These are phyloP conservation scores for Xylaria grammica DNA, from an alignment of 495 filamentous ascomycete species.

Conservation along the genomic window DNA sequence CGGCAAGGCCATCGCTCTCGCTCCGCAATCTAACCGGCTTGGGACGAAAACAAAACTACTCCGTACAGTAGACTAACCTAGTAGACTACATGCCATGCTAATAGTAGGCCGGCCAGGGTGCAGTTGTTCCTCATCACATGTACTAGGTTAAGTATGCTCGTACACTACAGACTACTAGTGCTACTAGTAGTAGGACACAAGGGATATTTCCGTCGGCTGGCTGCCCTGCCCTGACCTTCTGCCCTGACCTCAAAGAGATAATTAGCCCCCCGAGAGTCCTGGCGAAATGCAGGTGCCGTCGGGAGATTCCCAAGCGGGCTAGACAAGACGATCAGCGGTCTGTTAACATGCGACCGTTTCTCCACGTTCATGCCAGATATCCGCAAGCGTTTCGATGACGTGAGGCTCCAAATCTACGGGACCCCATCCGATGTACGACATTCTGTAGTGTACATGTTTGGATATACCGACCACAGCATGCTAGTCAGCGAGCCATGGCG, in stretches of 20 bases:
- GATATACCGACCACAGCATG: background rate
- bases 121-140: too few relatives aligned
- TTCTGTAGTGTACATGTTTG: conserved; percentile 2
- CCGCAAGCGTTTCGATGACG: conserved; percentile 21
- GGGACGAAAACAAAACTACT: too few relatives aligned
- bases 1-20: background rate
- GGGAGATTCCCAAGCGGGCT: conserved; percentile 22
- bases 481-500: background rate
- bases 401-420: conserved; percentile 24
- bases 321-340: conserved; percentile 24
- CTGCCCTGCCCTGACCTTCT: too few relatives aligned
- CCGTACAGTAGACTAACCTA: too few relatives aligned
- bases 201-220: too few relatives aligned
- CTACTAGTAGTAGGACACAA: too few relatives aligned
- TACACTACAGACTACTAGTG: too few relatives aligned
- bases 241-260: conserved; percentile 9
- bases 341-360: conserved; percentile 23
- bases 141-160: too few relatives aligned
- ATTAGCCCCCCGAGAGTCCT: conserved; percentile 1
- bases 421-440: conserved; percentile 21
- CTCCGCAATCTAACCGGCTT: conserved; percentile 3
- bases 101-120: too few relatives aligned
- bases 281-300: conserved; percentile 12
- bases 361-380: conserved; percentile 28
- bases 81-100: too few relatives aligned